These are phyloP conservation scores for Guillardia theta DNA, from an alignment of 78 protist species.

Conservation along the genomic window DNA sequence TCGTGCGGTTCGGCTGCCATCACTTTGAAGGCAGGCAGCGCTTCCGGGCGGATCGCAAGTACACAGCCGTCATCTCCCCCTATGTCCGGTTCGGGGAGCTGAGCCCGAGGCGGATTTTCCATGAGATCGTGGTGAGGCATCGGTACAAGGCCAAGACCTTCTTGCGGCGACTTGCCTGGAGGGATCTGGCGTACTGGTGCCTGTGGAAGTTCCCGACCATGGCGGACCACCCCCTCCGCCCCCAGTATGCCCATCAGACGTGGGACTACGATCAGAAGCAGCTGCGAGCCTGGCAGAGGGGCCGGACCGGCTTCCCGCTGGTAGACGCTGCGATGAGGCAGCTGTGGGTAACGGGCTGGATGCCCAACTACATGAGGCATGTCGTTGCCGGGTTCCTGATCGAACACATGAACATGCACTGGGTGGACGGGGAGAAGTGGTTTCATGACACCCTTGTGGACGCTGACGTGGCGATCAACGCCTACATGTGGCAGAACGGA, in stretches of 20 bases:
- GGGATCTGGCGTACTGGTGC: neutral
- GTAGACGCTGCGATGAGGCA: slow-evolving; percentile 45
- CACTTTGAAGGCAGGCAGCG: neutral
- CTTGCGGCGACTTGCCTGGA: slow-evolving; percentile 1
- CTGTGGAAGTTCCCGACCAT: neutral
- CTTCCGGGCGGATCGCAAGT: neutral
- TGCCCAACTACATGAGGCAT: slow-evolving; percentile 48
- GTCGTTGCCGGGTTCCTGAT: slow-evolving; percentile 41
- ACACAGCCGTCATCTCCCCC: slow-evolving; percentile 28
- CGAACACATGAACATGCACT: slow-evolving; percentile 29
- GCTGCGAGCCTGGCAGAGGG: neutral
- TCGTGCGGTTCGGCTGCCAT: neutral
- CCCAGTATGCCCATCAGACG: neutral
- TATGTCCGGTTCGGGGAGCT: slow-evolving; percentile 39
- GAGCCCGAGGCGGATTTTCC: neutral
- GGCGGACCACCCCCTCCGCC: neutral
- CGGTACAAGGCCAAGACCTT: neutral
- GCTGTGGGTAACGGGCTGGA: slow-evolving; percentile 48
- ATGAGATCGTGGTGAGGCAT: neutral
- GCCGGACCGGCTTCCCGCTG: slow-evolving; percentile 34
- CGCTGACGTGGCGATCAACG: slow-evolving; percentile 45
- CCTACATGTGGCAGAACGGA: slow-evolving; percentile 47
- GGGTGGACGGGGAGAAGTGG: neutral
- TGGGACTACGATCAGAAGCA: neutral
- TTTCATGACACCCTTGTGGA: slow-evolving; percentile 44